phyloP scores from a whole-genome alignment of 192 early-diverging fungal genomes.

The Lobosporangium transversale region DNA sequence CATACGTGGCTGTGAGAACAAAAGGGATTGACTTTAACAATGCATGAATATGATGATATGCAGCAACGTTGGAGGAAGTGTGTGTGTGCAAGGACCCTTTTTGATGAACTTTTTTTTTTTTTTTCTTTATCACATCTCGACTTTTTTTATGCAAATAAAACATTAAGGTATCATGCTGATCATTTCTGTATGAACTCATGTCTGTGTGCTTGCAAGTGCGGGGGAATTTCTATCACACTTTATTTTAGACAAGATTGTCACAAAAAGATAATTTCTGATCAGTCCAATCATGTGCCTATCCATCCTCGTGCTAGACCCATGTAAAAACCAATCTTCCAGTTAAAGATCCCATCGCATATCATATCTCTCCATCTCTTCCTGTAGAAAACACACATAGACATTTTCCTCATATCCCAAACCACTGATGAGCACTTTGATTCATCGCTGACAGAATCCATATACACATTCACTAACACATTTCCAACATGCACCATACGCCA shows the following conservation, averaged over 20 bases:
- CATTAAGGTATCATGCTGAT: neutral
- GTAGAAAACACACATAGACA: no score
- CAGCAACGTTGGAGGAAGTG: neutral
- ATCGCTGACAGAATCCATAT: no score
- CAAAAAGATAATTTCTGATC: neutral
- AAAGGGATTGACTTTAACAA: no score
- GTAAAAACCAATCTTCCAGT: no score
- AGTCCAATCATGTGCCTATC: no score
- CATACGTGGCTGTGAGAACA: no score
- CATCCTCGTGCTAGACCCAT: no score
- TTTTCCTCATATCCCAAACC: no score
- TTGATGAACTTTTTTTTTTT: neutral
- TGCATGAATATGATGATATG: neutral
- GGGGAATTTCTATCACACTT: neutral
- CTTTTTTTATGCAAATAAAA: neutral
- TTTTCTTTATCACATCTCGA: neutral
- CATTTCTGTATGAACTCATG: neutral
- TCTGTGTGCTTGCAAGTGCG: neutral
- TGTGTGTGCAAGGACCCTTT: neutral
- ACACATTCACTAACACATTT: no score
- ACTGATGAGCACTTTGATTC: no score
- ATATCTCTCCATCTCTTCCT: slow-evolving; percentile 23
- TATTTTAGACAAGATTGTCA: neutral
- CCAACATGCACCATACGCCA: no score
- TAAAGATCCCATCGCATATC: no score